A percentile compares a stretch with the other conserved stretches of the same genome.
Evolutionary conservation across 1,284 basidiomycete species (phyloP).

Genomic region (Singerocomus inundabilis): DNA sequence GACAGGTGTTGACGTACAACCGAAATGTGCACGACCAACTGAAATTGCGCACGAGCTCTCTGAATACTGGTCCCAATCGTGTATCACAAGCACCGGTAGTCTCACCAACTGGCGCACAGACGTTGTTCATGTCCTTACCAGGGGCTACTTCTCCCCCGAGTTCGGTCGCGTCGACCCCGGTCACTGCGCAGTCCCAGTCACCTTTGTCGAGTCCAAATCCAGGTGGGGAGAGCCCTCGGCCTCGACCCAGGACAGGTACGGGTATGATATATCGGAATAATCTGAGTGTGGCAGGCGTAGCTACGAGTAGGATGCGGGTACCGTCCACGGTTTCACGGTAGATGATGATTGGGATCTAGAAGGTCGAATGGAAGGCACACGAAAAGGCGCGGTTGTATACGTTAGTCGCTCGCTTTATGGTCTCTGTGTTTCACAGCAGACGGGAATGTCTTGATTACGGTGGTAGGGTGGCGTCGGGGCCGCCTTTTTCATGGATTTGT

Average conservation of each 20-base stretch:
- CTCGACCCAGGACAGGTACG: constrained; percentile 61
- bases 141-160: constrained; percentile 14
- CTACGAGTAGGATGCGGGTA: constrained; percentile 22
- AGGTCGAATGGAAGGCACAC: neutral
- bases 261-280: constrained; percentile 62
- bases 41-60: constrained; percentile 25
- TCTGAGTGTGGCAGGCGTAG: constrained; percentile 14
- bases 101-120: constrained; percentile 22
- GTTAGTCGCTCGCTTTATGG: too few relatives aligned
- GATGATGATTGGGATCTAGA: neutral
- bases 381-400: constrained; percentile 1
- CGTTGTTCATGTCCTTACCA: constrained; percentile 34
- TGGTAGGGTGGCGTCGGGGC: constrained; percentile 6
- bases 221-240: constrained; percentile 38
- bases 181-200: constrained; percentile 19
- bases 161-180: constrained; percentile 13
- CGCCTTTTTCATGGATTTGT: constrained; percentile 13
- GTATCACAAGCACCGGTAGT: neutral
- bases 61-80: constrained; percentile 12
- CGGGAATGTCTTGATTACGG: constrained; percentile 9
- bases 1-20: constrained; percentile 37
- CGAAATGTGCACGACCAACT: constrained; percentile 41
- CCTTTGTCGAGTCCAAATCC: constrained; percentile 27
- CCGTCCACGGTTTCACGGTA: constrained; percentile 24
- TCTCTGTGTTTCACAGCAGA: constrained; percentile 1